Percentiles rank a stretch among this genome's conserved stretches.
phyloP scores from a whole-genome alignment of 371 early-diverging fungal genomes.

The Mucor racemosus region DNA sequence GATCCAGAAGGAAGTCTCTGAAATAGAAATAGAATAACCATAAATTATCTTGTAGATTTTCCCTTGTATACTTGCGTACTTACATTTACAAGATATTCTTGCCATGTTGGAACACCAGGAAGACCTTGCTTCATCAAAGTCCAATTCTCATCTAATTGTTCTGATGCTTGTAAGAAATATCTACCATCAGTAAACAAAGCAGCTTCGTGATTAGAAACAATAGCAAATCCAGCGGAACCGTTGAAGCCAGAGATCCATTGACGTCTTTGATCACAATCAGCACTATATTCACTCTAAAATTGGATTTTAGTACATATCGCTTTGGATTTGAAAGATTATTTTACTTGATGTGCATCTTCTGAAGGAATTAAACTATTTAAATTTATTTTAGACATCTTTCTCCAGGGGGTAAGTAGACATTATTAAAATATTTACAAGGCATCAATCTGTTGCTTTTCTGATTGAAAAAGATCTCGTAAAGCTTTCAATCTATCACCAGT shows the following conservation, averaged over 20 bases:
- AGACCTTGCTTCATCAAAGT: slow-evolving; percentile 91
- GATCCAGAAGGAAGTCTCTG: slow-evolving; percentile 68
- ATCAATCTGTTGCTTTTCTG: slow-evolving; percentile 24
- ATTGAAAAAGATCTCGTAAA: slow-evolving; percentile 20
- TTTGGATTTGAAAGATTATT: not conserved
- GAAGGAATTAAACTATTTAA: slow-evolving; percentile 67
- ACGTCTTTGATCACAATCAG: slow-evolving; percentile 85
- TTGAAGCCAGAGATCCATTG: slow-evolving; percentile 93
- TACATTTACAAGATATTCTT: slow-evolving; percentile 80
- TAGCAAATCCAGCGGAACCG: slow-evolving; percentile 94
- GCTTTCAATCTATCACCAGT: slow-evolving; percentile 31
- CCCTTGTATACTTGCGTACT: not conserved
- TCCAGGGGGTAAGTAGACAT: not conserved
- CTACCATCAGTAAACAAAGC: slow-evolving; percentile 98
- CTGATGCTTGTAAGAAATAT: slow-evolving; percentile 96
- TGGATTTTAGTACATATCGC: slow-evolving; percentile 3
- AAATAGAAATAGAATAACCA: no score
- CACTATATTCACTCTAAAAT: slow-evolving; percentile 90
- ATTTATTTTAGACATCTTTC: not conserved
- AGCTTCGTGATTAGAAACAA: slow-evolving; percentile 74
- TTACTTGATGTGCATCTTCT: slow-evolving; percentile 86
- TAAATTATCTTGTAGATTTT: no score
- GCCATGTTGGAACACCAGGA: slow-evolving; percentile 87
- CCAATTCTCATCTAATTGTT: slow-evolving; percentile 93
- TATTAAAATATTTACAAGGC: slow-evolving; percentile 23